phyloP scores from a whole-genome alignment of 208 protist genomes.

The Leishmania tropica region DNA sequence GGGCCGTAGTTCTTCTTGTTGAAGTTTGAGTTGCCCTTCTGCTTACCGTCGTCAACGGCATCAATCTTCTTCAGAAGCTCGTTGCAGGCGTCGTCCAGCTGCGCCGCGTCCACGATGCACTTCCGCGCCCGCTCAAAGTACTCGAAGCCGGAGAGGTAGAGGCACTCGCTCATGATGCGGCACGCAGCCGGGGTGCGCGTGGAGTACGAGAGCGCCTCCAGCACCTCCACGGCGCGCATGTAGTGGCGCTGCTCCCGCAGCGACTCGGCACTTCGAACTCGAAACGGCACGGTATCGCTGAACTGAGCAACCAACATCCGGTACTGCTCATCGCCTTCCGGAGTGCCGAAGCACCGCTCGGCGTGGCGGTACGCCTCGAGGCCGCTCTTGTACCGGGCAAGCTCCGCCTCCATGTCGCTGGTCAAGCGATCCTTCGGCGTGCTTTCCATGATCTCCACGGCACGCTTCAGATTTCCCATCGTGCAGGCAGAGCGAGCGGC shows the following conservation, averaged over 20 bases:
- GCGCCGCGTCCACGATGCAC: slow-evolving; percentile 47
- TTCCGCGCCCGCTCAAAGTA: slow-evolving; percentile 76
- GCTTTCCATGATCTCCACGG: slow-evolving; percentile 62
- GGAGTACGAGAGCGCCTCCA: slow-evolving; percentile 61
- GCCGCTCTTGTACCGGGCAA: slow-evolving; percentile 60
- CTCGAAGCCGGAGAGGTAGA: slow-evolving; percentile 88
- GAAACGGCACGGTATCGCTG: slow-evolving; percentile 72
- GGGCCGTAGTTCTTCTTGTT: slow-evolving; percentile 75
- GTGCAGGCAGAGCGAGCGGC: slow-evolving; percentile 74
- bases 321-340: slow-evolving; percentile 82
- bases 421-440: slow-evolving; percentile 44
- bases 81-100: slow-evolving; percentile 73
- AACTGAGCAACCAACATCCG: slow-evolving; percentile 86
- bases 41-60: slow-evolving; percentile 85
- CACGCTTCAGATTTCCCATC: slow-evolving; percentile 80
- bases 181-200: slow-evolving; percentile 55
- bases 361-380: slow-evolving; percentile 66
- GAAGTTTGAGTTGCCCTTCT: slow-evolving; percentile 87
- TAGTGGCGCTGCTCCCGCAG: slow-evolving; percentile 65
- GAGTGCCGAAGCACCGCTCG: slow-evolving; percentile 63
- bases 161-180: slow-evolving; percentile 67
- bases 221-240: slow-evolving; percentile 61
- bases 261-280: slow-evolving; percentile 80
- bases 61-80: slow-evolving; percentile 72
- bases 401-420: slow-evolving; percentile 42